Conservation (phyloP, 2,329 filamentous ascomycete genomes). For the Penicillium olsonii region DNA sequence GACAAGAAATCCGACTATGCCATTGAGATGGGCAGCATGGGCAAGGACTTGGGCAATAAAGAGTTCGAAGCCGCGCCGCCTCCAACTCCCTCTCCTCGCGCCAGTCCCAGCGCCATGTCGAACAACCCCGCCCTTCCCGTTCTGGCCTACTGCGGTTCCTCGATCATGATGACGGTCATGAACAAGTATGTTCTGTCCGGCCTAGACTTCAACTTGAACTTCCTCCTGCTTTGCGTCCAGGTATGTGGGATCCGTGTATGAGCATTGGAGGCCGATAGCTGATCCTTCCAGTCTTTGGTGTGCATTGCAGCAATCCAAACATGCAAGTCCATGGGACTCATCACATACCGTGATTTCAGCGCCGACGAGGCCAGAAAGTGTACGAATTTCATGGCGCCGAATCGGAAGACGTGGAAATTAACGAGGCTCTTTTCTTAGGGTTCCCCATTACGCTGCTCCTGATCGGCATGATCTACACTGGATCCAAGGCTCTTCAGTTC, state of each 20-base stretch:
- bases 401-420: background rate
- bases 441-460: slow-evolving; percentile 94
- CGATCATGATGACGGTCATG: slow-evolving; percentile 99
- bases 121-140: slow-evolving; percentile 81
- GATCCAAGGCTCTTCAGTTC: slow-evolving; percentile 92
- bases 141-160: slow-evolving; percentile 86
- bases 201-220: slow-evolving; percentile 89
- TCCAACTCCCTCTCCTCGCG: slow-evolving; percentile 37
- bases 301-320: slow-evolving; percentile 81
- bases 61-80: slow-evolving; percentile 44
- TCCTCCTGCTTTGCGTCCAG: slow-evolving; percentile 90
- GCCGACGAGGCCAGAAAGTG: slow-evolving; percentile 88
- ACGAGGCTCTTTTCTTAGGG: slow-evolving; percentile 57
- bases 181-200: slow-evolving; percentile 99
- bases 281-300: slow-evolving; percentile 69
- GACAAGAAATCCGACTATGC: slow-evolving; percentile 83
- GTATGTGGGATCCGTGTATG: slow-evolving; percentile 55
- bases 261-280: slow-evolving; percentile 7
- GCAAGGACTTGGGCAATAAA: slow-evolving; percentile 50
- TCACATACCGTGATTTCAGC: slow-evolving; percentile 83
- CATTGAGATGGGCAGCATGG: slow-evolving; percentile 66
- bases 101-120: slow-evolving; percentile 52
- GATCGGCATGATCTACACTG: slow-evolving; percentile 98
- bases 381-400: slow-evolving; percentile 48
- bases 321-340: slow-evolving; percentile 79